These are phyloP conservation scores for button mushroom (Agaricus bisporus) DNA, from an alignment of 768 basidiomycete species.

Conservation along the genomic window DNA sequence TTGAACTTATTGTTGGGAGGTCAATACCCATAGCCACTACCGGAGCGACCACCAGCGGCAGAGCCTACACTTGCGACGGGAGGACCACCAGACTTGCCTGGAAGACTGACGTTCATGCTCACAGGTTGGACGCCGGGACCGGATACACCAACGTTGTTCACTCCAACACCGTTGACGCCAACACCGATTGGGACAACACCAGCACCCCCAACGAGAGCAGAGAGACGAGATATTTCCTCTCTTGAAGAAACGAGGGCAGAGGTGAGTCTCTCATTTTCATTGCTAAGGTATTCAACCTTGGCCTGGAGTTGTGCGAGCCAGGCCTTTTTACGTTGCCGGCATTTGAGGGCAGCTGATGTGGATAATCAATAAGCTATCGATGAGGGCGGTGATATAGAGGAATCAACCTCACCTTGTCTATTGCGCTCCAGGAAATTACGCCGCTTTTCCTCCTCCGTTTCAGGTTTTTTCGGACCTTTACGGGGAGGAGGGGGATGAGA, in stretches of 20 bases:
- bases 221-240: conserved; percentile 87
- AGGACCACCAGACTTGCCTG: conserved; percentile 21
- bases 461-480: conserved; percentile 58
- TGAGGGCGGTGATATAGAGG: neutral
- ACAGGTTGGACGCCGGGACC: conserved; percentile 34
- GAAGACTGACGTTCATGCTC: conserved; percentile 39
- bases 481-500: conserved; percentile 17
- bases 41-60: conserved; percentile 14
- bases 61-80: conserved; percentile 9
- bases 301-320: conserved; percentile 92
- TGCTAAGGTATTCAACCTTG: conserved; percentile 87
- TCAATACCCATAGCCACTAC: conserved; percentile 24
- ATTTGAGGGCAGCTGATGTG: conserved; percentile 85
- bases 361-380: conserved; percentile 1
- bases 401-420: conserved; percentile 70
- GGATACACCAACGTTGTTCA: conserved; percentile 17
- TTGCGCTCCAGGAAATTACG: conserved; percentile 96
- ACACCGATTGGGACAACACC: conserved; percentile 41
- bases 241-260: conserved; percentile 80
- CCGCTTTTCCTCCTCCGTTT: conserved; percentile 98
- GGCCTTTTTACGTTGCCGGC: conserved; percentile 97
- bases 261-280: conserved; percentile 93
- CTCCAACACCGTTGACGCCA: conserved; percentile 14
- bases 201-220: conserved; percentile 61
- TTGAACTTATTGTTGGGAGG: neutral